Evolutionary conservation across 345 rosid species (phyloP), one percentile per base, ranked within the genome.

Genomic region (Hibiscus trionum): DNA sequence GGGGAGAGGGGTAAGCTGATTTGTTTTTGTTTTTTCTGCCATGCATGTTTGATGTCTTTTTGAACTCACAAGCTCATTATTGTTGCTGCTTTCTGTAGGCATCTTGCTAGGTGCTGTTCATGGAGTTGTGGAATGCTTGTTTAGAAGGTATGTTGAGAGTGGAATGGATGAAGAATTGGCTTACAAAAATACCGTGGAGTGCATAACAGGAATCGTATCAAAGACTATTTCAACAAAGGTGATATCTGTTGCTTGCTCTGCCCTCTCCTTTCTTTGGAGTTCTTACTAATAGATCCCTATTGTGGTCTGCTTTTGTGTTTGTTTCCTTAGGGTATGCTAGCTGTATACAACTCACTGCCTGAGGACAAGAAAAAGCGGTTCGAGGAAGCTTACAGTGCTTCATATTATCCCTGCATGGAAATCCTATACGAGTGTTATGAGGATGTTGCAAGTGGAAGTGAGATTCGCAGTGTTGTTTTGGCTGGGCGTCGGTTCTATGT

Each of bases 61-160:
- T 37, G 4, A n/a, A 26, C 16, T 4, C 8, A n/a, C 5, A n/a
- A 5, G n/a, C 19, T 35, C 16, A 26, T 60, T 33, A 19, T 19
- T 3, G 31, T 42, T 39, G 29, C 31, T 37, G 69, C 52, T 60
- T 64, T 49, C 17, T 66, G 14, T 50, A 88, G 92, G 92, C 57
- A 88, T 88, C 53, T 71, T 88, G 69, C 89, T 88, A 58, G 88
- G 90, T 61, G 89, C 88, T 44, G 89, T 86, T 72, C 89, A 88
- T 72, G 90, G 88, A 72, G 73, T 84, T 74, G 88, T 88, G 11
- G 88, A 88, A 72, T 82, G 74, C 79, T 74, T 86, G 76, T 88
- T 84, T 76, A 82, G 88, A 74, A 77, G 87, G 72, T 88, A 85
- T 70, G 83, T 81, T 21, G 87, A 86, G 57, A 78, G 77, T 60